These are phyloP conservation scores for Hansfordia pulvinata DNA, from an alignment of 2,329 filamentous ascomycete species.

Conservation along the genomic window DNA sequence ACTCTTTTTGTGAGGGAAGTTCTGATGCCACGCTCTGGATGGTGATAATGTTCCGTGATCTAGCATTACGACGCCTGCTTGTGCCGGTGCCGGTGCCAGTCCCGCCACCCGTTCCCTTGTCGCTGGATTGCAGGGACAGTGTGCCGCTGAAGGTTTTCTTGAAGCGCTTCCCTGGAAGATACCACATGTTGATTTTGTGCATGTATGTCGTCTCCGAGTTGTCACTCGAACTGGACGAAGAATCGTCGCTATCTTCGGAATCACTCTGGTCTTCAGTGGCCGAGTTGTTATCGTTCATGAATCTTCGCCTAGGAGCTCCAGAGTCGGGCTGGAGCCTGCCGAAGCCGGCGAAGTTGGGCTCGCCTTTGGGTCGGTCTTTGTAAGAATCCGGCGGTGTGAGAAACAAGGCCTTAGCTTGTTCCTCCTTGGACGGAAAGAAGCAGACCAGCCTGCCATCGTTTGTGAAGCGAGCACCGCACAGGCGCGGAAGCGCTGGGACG, in stretches of 20 bases:
- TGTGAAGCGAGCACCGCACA: constrained; percentile 47
- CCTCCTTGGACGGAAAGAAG: constrained; percentile 57
- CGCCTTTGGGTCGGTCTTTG: constrained; percentile 35
- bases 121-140: constrained; percentile 44
- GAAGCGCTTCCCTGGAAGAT: constrained; percentile 35
- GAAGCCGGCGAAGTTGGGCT: constrained; percentile 43
- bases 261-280: constrained; percentile 36
- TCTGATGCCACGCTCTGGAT: constrained; percentile 58
- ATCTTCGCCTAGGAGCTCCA: constrained; percentile 29
- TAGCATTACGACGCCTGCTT: constrained; percentile 31
- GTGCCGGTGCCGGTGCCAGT: constrained; percentile 42
- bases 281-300: constrained; percentile 33
- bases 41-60: constrained; percentile 56
- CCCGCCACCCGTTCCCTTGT: constrained; percentile 42
- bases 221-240: constrained; percentile 37
- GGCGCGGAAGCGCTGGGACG: constrained; percentile 41
- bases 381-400: constrained; percentile 29
- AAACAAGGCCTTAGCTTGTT: constrained; percentile 37
- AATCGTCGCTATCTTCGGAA: constrained; percentile 32
- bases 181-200: constrained; percentile 43
- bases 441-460: constrained; percentile 49
- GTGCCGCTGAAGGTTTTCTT: constrained; percentile 42
- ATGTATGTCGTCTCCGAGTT: constrained; percentile 52
- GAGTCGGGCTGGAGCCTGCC: constrained; percentile 38
- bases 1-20: constrained; percentile 63